Conservation (phyloP, 2,329 filamentous ascomycete species). For the Penicillium corylophilum region DNA sequence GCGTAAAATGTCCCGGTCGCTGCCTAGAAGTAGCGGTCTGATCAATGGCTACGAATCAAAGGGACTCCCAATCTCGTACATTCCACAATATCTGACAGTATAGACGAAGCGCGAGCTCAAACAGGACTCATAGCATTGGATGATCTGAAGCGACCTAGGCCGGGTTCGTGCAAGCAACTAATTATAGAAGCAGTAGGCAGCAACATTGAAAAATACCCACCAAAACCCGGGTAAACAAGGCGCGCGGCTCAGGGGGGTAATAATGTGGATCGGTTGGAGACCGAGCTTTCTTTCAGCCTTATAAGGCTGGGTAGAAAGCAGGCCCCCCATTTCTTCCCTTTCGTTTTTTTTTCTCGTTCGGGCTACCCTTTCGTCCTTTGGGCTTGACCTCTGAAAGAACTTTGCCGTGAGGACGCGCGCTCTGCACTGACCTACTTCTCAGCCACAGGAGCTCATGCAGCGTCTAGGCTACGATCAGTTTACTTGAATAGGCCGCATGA, state of each 20-base stretch:
- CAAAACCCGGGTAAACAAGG: background rate
- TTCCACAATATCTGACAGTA: background rate
- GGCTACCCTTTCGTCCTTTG: background rate
- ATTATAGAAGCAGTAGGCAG: background rate
- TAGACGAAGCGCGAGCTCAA: background rate
- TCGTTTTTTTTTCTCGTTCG: background rate
- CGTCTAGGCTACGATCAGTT: background rate
- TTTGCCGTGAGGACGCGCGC: background rate
- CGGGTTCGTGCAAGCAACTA: no score
- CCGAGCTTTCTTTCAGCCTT: background rate
- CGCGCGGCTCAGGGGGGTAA: background rate
- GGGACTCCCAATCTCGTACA: background rate
- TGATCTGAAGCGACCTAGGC: no score
- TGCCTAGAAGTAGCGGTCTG: background rate
- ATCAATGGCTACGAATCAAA: background rate
- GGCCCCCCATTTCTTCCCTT: background rate
- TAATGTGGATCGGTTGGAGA: background rate
- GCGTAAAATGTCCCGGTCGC: background rate
- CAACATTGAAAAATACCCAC: background rate
- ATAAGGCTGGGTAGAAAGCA: background rate
- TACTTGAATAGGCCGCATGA: background rate
- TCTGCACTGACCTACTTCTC: background rate
- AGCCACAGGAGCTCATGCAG: background rate
- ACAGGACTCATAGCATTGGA: background rate
- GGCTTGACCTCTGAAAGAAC: background rate